Conservation (phyloP, 305 asterid species). For the Plantago lanceolata region DNA sequence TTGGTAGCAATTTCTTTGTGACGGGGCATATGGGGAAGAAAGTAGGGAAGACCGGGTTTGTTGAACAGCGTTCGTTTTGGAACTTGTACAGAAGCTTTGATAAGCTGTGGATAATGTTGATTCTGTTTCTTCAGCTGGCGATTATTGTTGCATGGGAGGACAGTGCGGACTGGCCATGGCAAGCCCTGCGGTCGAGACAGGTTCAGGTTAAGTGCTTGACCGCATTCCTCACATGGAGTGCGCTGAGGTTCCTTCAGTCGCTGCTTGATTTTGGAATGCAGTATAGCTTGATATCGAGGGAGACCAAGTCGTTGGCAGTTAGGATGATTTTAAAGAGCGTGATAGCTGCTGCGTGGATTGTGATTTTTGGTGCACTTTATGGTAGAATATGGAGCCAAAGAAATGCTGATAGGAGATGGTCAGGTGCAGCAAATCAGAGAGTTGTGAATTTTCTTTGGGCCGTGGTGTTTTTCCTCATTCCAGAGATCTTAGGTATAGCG, state of each 20-base stretch:
- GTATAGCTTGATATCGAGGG: conserved; percentile 76
- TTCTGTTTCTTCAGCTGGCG: conserved; percentile 80
- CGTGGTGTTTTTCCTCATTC: conserved; percentile 63
- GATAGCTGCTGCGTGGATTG: conserved; percentile 76
- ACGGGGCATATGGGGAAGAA: conserved; percentile 59
- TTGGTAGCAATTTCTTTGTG: conserved; percentile 49
- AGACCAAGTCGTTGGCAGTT: conserved; percentile 69
- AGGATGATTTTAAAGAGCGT: conserved; percentile 75
- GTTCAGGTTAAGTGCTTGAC: conserved; percentile 84
- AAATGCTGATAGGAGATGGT: conserved; percentile 52
- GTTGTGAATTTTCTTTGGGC: conserved; percentile 64
- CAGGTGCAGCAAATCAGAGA: conserved; percentile 42
- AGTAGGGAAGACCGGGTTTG: conserved; percentile 70
- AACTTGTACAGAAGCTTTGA: conserved; percentile 57
- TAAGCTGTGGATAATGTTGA: conserved; percentile 83
- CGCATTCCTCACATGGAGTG: conserved; percentile 77
- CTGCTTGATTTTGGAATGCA: conserved; percentile 81
- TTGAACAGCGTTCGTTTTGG: conserved; percentile 71
- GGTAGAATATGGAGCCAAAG: conserved; percentile 68
- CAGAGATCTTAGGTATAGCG: conserved; percentile 72
- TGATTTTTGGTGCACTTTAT: conserved; percentile 68
- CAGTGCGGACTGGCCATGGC: conserved; percentile 59
- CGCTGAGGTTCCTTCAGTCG: conserved; percentile 78
- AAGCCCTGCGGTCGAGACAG: conserved; percentile 47
- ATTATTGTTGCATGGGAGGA: conserved; percentile 81